phyloP scores from a whole-genome alignment of 306 rosid genomes.

The Echinosophora koreensis region DNA sequence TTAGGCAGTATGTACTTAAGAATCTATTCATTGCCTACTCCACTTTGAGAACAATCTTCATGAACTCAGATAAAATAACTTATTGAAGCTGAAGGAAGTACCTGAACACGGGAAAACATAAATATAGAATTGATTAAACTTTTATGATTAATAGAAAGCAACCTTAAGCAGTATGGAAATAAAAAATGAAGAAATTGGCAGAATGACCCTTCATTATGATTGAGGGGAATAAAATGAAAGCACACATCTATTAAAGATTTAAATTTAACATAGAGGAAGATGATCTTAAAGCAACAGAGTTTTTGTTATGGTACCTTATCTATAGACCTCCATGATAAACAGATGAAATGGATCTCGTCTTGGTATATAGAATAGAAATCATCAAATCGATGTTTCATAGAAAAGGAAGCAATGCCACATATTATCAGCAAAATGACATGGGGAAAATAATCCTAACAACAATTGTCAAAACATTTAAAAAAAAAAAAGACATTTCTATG shows the following conservation, averaged over 20 bases:
- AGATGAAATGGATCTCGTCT: constrained; percentile 8
- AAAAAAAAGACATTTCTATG: constrained; percentile 11
- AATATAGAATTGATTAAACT: constrained; percentile 12
- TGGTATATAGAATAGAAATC: neutral
- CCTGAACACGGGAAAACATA: constrained; percentile 59
- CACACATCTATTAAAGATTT: constrained; percentile 19
- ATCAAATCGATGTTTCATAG: constrained; percentile 2
- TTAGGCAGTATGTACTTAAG: constrained; percentile 27
- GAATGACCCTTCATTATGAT: neutral
- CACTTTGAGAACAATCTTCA: constrained; percentile 94
- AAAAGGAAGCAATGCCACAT: neutral
- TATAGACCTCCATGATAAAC: constrained; percentile 15
- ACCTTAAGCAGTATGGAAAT: constrained; percentile 30
- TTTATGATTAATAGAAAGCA: no score
- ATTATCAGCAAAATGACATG: neutral
- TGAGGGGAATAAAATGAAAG: neutral
- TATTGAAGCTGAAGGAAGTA: constrained; percentile 95
- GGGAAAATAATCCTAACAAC: constrained; percentile 27
- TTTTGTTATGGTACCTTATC: constrained; percentile 14
- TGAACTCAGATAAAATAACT: constrained; percentile 95
- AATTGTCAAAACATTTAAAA: constrained; percentile 25
- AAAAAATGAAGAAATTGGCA: neutral
- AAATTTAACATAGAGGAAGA: constrained; percentile 19
- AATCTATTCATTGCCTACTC: constrained; percentile 62
- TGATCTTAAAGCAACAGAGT: constrained; percentile 3